Evolutionary conservation across 495 filamentous ascomycete genomes (phyloP).

Genomic region (Xylaria sp.): DNA sequence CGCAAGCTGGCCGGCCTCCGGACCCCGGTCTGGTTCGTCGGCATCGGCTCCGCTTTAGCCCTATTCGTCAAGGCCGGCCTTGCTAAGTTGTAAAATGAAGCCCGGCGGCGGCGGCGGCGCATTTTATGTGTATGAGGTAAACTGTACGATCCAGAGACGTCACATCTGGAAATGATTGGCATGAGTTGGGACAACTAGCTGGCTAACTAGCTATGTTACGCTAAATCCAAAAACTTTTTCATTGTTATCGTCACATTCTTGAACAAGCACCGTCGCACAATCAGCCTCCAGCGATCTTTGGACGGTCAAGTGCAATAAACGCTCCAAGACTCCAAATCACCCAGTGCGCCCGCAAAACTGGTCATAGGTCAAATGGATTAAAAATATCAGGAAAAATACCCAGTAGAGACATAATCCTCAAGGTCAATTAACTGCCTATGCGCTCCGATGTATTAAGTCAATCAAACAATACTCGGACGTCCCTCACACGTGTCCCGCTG

Average conservation of each 20-base stretch:
- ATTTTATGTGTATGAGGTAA: neutral
- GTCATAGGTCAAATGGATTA: neutral
- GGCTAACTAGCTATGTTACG: neutral
- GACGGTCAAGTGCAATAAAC: neutral
- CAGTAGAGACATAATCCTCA: neutral
- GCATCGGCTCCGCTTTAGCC: constrained; percentile 39
- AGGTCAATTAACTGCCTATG: neutral
- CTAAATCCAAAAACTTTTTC: neutral
- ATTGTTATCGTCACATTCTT: neutral
- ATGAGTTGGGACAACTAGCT: neutral
- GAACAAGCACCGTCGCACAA: neutral
- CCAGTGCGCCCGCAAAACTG: neutral
- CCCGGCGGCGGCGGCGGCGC: neutral
- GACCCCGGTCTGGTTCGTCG: constrained; percentile 47
- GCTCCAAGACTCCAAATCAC: neutral
- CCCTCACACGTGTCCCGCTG: neutral
- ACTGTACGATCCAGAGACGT: neutral
- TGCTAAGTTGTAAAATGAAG: constrained; percentile 15
- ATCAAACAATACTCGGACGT: neutral
- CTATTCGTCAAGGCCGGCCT: constrained; percentile 55
- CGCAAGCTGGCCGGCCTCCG: constrained; percentile 43
- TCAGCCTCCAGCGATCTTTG: neutral
- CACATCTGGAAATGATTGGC: neutral
- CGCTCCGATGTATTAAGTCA: neutral
- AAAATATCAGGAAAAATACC: neutral